A percentile compares a stretch with the other conserved stretches of the same genome.
These are phyloP conservation scores for Magnusiomyces fungicola DNA, from an alignment of 1,139 yeast genomes.

Conservation along the genomic window DNA sequence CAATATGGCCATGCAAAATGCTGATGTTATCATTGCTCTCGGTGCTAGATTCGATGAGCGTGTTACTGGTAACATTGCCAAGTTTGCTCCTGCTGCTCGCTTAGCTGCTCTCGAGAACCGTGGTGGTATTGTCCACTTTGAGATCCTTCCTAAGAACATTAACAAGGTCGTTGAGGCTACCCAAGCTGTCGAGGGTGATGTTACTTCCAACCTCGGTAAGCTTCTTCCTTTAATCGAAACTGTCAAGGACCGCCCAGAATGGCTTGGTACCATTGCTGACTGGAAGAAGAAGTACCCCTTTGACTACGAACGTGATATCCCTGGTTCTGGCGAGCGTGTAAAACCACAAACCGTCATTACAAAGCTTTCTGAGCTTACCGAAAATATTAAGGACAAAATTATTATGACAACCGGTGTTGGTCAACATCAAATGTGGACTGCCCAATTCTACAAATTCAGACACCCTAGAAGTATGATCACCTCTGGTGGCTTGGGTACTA, in stretches of 20 bases:
- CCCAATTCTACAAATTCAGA: slow-evolving; percentile 93
- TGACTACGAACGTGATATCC: slow-evolving; percentile 50
- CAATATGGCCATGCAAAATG: slow-evolving; percentile 84
- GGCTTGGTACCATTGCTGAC: slow-evolving; percentile 64
- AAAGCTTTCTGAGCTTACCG: slow-evolving; percentile 69
- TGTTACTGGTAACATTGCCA: slow-evolving; percentile 79
- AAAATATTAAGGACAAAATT: slow-evolving; percentile 56
- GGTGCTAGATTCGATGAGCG: slow-evolving; percentile 99
- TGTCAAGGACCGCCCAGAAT: slow-evolving; percentile 62
- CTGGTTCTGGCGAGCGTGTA: slow-evolving; percentile 63
- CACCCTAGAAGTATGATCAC: slow-evolving; percentile 89
- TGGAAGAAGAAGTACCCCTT: slow-evolving; percentile 91
- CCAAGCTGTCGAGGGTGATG: slow-evolving; percentile 96
- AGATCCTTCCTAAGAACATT: slow-evolving; percentile 91
- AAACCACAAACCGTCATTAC: slow-evolving; percentile 89
- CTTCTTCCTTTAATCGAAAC: slow-evolving; percentile 63
- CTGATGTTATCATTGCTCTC: slow-evolving; percentile 86
- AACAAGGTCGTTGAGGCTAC: slow-evolving; percentile 97
- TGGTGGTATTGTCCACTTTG: slow-evolving; percentile 96
- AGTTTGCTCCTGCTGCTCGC: slow-evolving; percentile 91
- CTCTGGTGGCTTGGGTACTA: slow-evolving; percentile 97
- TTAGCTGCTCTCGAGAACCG: slow-evolving; percentile 79
- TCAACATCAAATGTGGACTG: slow-evolving; percentile 99
- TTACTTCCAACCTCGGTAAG: slow-evolving; percentile 62
- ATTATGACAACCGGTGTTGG: slow-evolving; percentile 97